Evolutionary conservation across 139 green algal species (phyloP), one percentile per base, ranked within the genome.

Genomic region (Coelastrella sp.): DNA sequence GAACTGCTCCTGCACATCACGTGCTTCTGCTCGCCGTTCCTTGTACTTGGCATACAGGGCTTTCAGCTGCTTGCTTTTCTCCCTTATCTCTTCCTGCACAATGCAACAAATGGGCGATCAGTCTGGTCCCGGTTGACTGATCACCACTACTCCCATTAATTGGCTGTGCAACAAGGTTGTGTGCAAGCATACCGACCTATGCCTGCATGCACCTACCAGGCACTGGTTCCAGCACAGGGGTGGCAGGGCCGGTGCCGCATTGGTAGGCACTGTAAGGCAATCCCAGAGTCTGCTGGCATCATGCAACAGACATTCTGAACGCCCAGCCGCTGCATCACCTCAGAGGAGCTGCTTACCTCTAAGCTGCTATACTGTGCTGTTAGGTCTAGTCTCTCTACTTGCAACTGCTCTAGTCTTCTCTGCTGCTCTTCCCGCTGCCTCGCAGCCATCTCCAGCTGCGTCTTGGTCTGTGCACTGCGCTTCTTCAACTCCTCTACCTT

Each of bases 11-110:
- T 93, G 92, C 65, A 96, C 81, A 59, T 96, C 95, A 6, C 57
- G 82, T 10, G 94, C 82, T 84, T 97, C 95, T 20, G 83, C 88
- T 84, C 95, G 94, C 80, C 95, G 95, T 71, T 85, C 90, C 74
- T 95, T 90, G 91, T 96, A 97, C 73, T 94, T 95, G 19, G 93
- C 91, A 85, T 95, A 96, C 89, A 96, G 90, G 78, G 94, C 95
- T 78, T 96, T 96, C 77, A 97, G 92, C 92, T 96, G 94, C 89
- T 91, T 87, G 64, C 88, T 93, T 89, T 96, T 96, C 66, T 94
- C 89, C 2, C 76, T 65, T 22, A 89, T 73, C 82, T 92, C 89
- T 14, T 89, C 89, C 88, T 91, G 88, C 22, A 80, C 61, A n/a
- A n/a, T n/a, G n/a, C n/a, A n/a, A n/a, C n/a, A n/a, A n/a, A n/a